Percentiles rank a stretch among this genome's conserved stretches.
These are phyloP conservation scores for Lasiosphaeria hispida DNA, from an alignment of 495 filamentous ascomycete species.

Conservation along the genomic window DNA sequence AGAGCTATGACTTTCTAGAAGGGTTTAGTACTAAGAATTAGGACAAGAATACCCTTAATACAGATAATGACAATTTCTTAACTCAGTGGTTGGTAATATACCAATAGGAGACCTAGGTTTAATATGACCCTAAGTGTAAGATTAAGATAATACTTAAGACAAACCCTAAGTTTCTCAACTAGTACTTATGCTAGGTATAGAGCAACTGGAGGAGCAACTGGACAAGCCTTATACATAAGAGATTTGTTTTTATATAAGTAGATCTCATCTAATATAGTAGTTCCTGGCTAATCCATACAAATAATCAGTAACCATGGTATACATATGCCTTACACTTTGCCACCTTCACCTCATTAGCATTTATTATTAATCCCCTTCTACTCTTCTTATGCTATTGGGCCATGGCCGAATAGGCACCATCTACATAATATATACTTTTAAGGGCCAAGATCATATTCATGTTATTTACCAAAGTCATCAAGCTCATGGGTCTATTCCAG, in stretches of 20 bases:
- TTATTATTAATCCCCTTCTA: conserved; percentile 62
- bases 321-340: conserved; percentile 73
- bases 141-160: conserved; percentile 75
- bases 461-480: conserved; percentile 74
- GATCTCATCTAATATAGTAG: neutral
- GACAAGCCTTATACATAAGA: conserved; percentile 68
- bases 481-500: conserved; percentile 70
- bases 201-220: conserved; percentile 83
- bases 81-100: conserved; percentile 76
- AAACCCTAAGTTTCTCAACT: conserved; percentile 68
- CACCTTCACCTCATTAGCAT: conserved; percentile 68
- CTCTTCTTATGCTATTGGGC: conserved; percentile 54
- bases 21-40: conserved; percentile 70
- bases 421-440: conserved; percentile 44
- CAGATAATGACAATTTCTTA: conserved; percentile 81
- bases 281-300: neutral
- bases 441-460: conserved; percentile 45
- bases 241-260: conserved; percentile 66
- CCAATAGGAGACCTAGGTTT: conserved; percentile 75
- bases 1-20: conserved; percentile 67
- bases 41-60: conserved; percentile 70
- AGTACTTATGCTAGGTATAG: conserved; percentile 77
- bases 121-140: conserved; percentile 70
- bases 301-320: conserved; percentile 69
- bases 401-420: conserved; percentile 43